Evolutionary conservation across 2,329 filamentous ascomycete species (phyloP).

Genomic region (Pyrenophora seminiperda): DNA sequence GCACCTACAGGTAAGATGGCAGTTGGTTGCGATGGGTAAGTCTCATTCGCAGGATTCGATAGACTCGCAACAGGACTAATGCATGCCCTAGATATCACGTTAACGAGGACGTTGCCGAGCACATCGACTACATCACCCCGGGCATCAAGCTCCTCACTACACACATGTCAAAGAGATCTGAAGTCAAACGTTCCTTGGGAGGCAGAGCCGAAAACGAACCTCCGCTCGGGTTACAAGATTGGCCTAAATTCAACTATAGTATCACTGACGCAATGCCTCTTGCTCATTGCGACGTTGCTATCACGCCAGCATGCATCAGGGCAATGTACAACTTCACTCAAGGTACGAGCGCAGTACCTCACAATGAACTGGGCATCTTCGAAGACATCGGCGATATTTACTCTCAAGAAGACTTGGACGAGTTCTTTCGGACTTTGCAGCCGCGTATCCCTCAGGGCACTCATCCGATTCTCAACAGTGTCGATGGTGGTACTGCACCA

Average conservation of each 20-base stretch:
- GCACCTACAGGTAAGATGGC: too few species aligned
- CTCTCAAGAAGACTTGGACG: constrained; percentile 51
- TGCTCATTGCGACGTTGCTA: constrained; percentile 15
- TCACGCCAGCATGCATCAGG: constrained; percentile 25
- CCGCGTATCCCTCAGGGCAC: too few species aligned
- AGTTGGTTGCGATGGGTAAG: too few species aligned
- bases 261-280: constrained; percentile 11
- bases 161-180: too few species aligned
- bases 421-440: constrained; percentile 51
- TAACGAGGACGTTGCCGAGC: too few species aligned
- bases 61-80: too few species aligned
- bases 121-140: constrained; percentile 27
- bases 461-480: constrained; percentile 27
- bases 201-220: too few species aligned
- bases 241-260: constrained; percentile 8
- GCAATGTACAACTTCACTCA: constrained; percentile 26
- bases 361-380: constrained; percentile 44
- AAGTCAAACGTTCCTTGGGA: too few species aligned
- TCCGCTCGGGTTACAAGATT: too few species aligned
- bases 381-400: constrained; percentile 54
- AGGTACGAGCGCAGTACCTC: constrained; percentile 23
- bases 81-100: too few species aligned
- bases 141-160: constrained; percentile 23
- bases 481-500: constrained; percentile 49
- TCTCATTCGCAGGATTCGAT: too few species aligned